Percentiles rank a stretch among this genome's conserved stretches.
These are phyloP conservation scores for Candida sonorensis DNA, from an alignment of 805 yeast species.

Conservation along the genomic window DNA sequence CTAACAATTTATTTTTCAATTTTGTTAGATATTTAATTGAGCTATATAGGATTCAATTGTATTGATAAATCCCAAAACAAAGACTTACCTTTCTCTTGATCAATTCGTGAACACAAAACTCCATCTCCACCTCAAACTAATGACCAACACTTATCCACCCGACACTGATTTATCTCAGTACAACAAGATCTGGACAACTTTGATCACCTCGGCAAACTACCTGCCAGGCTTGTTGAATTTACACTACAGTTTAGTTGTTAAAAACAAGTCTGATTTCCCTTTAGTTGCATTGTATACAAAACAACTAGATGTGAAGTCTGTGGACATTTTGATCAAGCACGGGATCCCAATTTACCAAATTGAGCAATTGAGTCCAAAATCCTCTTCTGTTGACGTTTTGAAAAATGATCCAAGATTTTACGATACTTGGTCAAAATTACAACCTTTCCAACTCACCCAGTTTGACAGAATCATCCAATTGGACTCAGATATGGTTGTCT, in stretches of 20 bases:
- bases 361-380: too few species aligned
- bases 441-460: constrained; percentile 43
- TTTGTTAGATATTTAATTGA: too few species aligned
- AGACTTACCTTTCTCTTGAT: too few species aligned
- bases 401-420: constrained; percentile 45
- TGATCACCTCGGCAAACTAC: constrained; percentile 46
- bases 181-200: constrained; percentile 44
- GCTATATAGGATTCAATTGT: too few species aligned
- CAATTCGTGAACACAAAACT: too few species aligned
- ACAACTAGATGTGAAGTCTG: constrained; percentile 34
- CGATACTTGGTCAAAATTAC: constrained; percentile 58
- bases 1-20: too few species aligned
- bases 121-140: too few species aligned
- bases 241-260: constrained; percentile 38
- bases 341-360: too few species aligned
- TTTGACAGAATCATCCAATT: constrained; percentile 49
- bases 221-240: constrained; percentile 46
- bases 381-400: too few species aligned
- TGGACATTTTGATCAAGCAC: constrained; percentile 33
- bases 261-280: constrained; percentile 39
- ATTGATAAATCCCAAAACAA: too few species aligned
- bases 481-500: constrained; percentile 55
- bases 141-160: too few species aligned
- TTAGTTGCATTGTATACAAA: constrained; percentile 48
- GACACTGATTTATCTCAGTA: constrained; percentile 13